These are phyloP conservation scores for Micromonas commoda DNA, from an alignment of 139 green algal genomes.

Conservation along the genomic window DNA sequence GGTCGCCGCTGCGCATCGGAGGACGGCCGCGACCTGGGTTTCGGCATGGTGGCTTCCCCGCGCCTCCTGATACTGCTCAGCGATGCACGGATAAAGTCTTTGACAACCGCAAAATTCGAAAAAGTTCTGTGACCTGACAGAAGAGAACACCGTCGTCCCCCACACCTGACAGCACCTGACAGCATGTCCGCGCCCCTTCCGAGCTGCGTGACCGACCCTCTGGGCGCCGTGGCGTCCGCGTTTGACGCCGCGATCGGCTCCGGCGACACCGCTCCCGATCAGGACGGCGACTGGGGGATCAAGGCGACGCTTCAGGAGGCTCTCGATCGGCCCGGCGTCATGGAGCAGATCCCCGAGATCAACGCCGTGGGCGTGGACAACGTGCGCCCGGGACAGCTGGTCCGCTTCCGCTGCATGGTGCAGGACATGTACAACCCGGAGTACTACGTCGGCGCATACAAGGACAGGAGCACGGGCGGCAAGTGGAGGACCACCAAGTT, in stretches of 20 bases:
- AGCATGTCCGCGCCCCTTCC: background rate
- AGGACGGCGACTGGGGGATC: background rate
- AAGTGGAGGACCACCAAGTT: background rate
- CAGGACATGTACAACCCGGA: constrained; percentile 44
- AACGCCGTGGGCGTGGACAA: background rate
- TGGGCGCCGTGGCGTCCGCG: background rate
- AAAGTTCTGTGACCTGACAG: too few relatives aligned
- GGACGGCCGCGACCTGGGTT: too few relatives aligned
- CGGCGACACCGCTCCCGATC: background rate
- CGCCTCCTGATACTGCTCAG: too few relatives aligned
- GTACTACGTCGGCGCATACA: constrained; percentile 42
- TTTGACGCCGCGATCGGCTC: background rate
- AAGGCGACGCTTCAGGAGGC: background rate
- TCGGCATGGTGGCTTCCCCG: too few relatives aligned
- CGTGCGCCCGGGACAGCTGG: background rate
- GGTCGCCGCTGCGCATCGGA: too few relatives aligned
- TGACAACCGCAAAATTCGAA: too few relatives aligned
- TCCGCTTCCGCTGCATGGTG: constrained; percentile 26
- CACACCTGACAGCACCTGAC: too few relatives aligned
- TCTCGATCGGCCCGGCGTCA: background rate
- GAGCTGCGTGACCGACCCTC: background rate
- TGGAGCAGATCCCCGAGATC: background rate
- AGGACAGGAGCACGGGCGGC: background rate
- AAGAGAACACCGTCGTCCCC: too few relatives aligned
- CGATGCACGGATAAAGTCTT: too few relatives aligned